Conservation (phyloP, 208 protist genomes). For the Angomonas ambiguus region DNA sequence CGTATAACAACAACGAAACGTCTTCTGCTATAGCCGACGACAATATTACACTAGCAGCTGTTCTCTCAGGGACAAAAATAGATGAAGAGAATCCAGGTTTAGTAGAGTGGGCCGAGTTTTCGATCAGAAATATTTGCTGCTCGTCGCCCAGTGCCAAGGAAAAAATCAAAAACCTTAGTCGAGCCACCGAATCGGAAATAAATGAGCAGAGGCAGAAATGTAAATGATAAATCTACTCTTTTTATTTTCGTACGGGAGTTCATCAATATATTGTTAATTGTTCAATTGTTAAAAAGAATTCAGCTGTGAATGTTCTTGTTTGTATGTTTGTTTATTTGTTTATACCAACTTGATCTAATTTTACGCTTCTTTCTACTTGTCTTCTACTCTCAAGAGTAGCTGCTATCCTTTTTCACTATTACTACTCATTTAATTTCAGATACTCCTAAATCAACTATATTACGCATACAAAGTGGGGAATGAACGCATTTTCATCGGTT, state of each 20-base stretch:
- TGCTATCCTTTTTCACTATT: too few species aligned
- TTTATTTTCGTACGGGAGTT: conserved; percentile 15
- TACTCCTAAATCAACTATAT: too few species aligned
- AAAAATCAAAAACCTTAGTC: conserved; percentile 46
- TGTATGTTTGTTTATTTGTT: conserved; percentile 6
- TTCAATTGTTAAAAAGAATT: conserved; percentile 2
- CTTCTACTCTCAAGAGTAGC: too few species aligned
- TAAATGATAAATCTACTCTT: conserved; percentile 1
- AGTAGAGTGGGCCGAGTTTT: conserved; percentile 86
- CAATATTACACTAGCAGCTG: conserved; percentile 36
- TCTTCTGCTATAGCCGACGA: conserved; percentile 31
- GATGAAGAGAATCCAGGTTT: conserved; percentile 89
- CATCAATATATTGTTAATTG: conserved; percentile 16
- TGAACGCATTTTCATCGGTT: conserved; percentile 26
- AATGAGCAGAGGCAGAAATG: neutral
- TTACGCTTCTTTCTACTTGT: neutral
- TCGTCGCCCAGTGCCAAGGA: conserved; percentile 45
- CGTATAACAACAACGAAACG: conserved; percentile 35
- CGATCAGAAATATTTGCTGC: conserved; percentile 78
- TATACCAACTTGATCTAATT: too few species aligned
- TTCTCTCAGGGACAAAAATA: conserved; percentile 69
- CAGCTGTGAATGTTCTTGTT: neutral
- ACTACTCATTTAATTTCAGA: too few species aligned
- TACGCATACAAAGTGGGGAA: neutral
- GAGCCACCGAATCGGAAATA: conserved; percentile 16